Evolutionary conservation across 192 early-diverging fungal genomes (phyloP).

Genomic region (Coemansia pectinata): DNA sequence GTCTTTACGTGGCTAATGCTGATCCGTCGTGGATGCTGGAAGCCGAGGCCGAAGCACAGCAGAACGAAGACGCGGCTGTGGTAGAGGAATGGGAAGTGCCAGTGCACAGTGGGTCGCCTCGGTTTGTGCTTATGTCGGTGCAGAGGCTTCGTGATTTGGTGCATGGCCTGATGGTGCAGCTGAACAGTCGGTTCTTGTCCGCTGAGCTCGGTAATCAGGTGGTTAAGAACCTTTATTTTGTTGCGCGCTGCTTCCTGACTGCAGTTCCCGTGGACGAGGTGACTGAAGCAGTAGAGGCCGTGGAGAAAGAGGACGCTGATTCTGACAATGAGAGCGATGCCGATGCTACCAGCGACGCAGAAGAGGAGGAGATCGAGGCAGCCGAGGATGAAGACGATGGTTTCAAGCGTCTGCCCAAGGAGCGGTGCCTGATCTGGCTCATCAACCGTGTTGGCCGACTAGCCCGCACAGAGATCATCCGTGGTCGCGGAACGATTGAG

Average conservation of each 20-base stretch:
- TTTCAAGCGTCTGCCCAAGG: slow-evolving; percentile 17
- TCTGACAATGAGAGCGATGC: slow-evolving; percentile 35
- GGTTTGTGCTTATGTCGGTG: slow-evolving; percentile 32
- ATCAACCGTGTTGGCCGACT: slow-evolving; percentile 33
- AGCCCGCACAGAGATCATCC: slow-evolving; percentile 49
- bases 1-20: slow-evolving; percentile 72
- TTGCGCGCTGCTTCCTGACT: slow-evolving; percentile 72
- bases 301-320: slow-evolving; percentile 12
- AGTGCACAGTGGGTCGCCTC: slow-evolving; percentile 22
- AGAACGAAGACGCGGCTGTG: neutral
- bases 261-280: slow-evolving; percentile 19
- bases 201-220: slow-evolving; percentile 84
- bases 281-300: neutral
- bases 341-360: slow-evolving; percentile 26
- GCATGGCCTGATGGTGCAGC: slow-evolving; percentile 60
- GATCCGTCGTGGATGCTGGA: slow-evolving; percentile 58
- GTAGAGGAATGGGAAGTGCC: slow-evolving; percentile 32
- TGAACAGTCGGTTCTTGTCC: slow-evolving; percentile 65
- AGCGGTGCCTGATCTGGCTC: slow-evolving; percentile 52
- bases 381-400: slow-evolving; percentile 43
- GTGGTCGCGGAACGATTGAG: slow-evolving; percentile 22
- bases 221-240: slow-evolving; percentile 92
- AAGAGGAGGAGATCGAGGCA: slow-evolving; percentile 26
- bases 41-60: slow-evolving; percentile 25
- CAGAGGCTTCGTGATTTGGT: slow-evolving; percentile 58